A percentile compares a stretch with the other conserved stretches of the same genome.
phyloP scores from a whole-genome alignment of 2,329 filamentous ascomycete species.

The Penicillium sp. region DNA sequence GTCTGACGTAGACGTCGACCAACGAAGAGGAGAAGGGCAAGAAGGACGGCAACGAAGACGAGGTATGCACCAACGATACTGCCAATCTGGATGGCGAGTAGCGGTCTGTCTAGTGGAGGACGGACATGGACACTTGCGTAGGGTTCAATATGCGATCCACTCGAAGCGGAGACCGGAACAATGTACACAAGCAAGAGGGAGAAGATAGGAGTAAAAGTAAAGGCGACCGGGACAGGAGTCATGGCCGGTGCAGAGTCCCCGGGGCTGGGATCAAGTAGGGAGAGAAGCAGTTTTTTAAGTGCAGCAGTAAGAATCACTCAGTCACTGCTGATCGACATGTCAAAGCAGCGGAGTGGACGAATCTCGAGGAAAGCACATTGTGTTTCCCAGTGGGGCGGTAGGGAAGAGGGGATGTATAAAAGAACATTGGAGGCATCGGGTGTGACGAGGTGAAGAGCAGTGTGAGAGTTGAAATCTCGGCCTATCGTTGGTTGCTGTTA shows the following conservation, averaged over 20 bases:
- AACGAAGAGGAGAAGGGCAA: constrained; percentile 60
- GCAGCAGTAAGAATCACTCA: constrained; percentile 11
- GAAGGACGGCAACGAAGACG: constrained; percentile 67
- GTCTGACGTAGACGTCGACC: constrained; percentile 51
- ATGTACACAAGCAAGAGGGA: constrained; percentile 47
- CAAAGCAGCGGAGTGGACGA: constrained; percentile 20
- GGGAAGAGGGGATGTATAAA: constrained; percentile 18
- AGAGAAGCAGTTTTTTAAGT: constrained; percentile 12
- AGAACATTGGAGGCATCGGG: constrained; percentile 19
- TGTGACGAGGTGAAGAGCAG: constrained; percentile 27
- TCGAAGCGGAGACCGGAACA: constrained; percentile 9
- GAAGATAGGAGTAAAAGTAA: constrained; percentile 46
- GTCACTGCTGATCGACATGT: constrained; percentile 19
- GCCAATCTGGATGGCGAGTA: constrained; percentile 75
- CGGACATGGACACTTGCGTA: constrained; percentile 33
- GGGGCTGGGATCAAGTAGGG: constrained; percentile 9
- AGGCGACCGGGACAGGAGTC: constrained; percentile 11
- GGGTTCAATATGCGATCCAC: constrained; percentile 42
- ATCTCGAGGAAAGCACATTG: constrained; percentile 25
- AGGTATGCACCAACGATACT: constrained; percentile 81
- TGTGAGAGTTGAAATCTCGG: constrained; percentile 3
- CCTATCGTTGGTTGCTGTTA: constrained; percentile 27
- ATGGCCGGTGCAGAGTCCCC: constrained; percentile 13
- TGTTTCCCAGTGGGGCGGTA: constrained; percentile 17
- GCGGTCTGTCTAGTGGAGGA: constrained; percentile 52